phyloP scores from a whole-genome alignment of 495 filamentous ascomycete species.

The Hypoxylon trugodes region DNA sequence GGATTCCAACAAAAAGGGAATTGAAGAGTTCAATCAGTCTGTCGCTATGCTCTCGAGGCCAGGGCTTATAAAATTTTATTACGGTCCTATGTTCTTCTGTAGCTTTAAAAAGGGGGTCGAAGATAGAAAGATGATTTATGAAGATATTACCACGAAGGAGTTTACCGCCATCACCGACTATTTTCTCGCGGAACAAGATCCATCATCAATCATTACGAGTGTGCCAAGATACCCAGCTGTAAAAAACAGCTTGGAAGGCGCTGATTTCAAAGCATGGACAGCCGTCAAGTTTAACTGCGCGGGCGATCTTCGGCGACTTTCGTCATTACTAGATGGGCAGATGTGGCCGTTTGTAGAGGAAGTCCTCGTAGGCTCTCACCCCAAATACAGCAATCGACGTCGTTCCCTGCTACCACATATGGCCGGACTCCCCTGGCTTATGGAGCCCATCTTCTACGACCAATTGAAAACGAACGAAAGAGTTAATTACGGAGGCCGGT shows the following conservation, averaged over 20 bases:
- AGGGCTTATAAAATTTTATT: not conserved
- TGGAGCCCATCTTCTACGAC: not conserved
- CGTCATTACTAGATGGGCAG: not conserved
- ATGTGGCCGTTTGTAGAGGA: not conserved
- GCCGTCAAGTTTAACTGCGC: slow-evolving; percentile 20
- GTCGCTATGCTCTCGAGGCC: not conserved
- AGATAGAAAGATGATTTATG: not conserved
- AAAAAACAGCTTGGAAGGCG: not conserved
- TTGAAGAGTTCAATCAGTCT: not conserved
- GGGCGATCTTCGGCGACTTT: slow-evolving; percentile 1
- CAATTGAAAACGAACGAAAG: not conserved
- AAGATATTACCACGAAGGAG: not conserved
- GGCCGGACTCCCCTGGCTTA: not conserved
- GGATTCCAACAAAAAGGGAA: too few species aligned
- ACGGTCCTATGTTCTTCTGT: not conserved
- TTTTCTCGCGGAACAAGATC: not conserved
- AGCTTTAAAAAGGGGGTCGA: not conserved
- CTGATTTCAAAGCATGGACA: slow-evolving; percentile 1
- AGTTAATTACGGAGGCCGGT: not conserved
- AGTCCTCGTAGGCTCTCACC: not conserved
- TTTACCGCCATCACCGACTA: not conserved
- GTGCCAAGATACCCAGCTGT: not conserved
- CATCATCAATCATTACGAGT: not conserved
- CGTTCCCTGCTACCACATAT: not conserved
- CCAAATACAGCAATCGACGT: not conserved